Percentiles rank a stretch among this genome's conserved stretches.
These are phyloP conservation scores for Chamaenerion angustifolium DNA, from an alignment of 345 rosid species.

Conservation along the genomic window DNA sequence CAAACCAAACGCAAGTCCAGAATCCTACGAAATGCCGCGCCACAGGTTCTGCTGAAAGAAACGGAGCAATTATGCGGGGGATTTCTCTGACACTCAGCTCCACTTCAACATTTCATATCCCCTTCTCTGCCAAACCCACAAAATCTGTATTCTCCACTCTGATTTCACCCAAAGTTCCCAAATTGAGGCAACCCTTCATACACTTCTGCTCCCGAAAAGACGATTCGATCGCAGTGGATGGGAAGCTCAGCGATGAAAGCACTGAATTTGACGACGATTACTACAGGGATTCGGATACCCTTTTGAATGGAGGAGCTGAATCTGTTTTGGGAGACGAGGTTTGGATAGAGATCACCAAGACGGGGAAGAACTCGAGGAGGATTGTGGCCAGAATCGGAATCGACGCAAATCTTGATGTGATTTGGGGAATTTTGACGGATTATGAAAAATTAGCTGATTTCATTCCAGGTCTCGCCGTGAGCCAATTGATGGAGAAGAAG, in stretches of 20 bases:
- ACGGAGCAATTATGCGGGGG: too few relatives aligned
- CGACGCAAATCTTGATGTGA: constrained; percentile 49
- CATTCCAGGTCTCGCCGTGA: constrained; percentile 70
- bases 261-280: constrained; percentile 9
- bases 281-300: constrained; percentile 1
- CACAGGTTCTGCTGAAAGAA: too few relatives aligned
- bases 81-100: too few relatives aligned
- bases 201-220: neutral
- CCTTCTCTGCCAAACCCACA: constrained; percentile 10
- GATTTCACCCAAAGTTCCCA: constrained; percentile 1
- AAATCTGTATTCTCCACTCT: constrained; percentile 6
- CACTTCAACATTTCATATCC: constrained; percentile 9
- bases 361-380: constrained; percentile 50
- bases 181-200: neutral
- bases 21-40: too few relatives aligned
- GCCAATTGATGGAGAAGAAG: constrained; percentile 62
- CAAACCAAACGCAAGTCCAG: too few relatives aligned
- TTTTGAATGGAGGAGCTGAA: constrained; percentile 19
- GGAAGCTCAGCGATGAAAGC: constrained; percentile 7
- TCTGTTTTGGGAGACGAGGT: constrained; percentile 38
- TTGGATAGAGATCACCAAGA: constrained; percentile 38
- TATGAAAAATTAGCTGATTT: constrained; percentile 70
- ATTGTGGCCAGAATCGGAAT: constrained; percentile 60
- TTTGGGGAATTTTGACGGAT: constrained; percentile 70
- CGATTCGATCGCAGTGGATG: constrained; percentile 2